Percentiles rank a stretch among this genome's conserved stretches.
These are phyloP conservation scores for Colletotrichum chrysophilum DNA, from an alignment of 2,329 filamentous ascomycete genomes.

Conservation along the genomic window DNA sequence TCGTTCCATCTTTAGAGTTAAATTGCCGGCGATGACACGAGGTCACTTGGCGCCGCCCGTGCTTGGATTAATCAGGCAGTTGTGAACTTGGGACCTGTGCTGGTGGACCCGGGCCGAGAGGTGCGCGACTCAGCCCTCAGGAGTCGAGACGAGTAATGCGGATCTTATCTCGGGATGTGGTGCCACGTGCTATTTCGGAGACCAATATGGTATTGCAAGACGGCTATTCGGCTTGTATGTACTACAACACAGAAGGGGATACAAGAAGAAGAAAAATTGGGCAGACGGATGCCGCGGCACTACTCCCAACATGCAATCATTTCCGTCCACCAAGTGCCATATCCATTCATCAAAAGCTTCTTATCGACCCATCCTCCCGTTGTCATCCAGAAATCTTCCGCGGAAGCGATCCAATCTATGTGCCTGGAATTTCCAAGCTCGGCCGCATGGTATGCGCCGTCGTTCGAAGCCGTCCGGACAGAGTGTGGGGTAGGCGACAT, in stretches of 20 bases:
- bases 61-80: neutral
- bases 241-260: neutral
- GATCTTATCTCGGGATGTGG: neutral
- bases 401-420: neutral
- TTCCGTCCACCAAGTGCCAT: neutral
- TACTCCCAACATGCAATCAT: neutral
- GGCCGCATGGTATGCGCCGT: neutral
- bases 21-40: neutral
- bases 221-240: neutral
- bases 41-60: neutral
- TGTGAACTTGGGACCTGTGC: neutral
- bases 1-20: neutral
- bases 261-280: neutral
- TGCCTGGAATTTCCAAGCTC: neutral
- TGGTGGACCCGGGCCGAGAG: neutral
- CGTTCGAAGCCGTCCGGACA: neutral
- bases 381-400: neutral
- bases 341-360: neutral
- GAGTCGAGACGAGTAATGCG: neutral
- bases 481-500: neutral
- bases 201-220: neutral
- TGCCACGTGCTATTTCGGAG: neutral
- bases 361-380: neutral
- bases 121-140: neutral
- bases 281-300: neutral